These are phyloP conservation scores for Thamnidium elegans DNA, from an alignment of 192 early-diverging fungal genomes.

Conservation along the genomic window DNA sequence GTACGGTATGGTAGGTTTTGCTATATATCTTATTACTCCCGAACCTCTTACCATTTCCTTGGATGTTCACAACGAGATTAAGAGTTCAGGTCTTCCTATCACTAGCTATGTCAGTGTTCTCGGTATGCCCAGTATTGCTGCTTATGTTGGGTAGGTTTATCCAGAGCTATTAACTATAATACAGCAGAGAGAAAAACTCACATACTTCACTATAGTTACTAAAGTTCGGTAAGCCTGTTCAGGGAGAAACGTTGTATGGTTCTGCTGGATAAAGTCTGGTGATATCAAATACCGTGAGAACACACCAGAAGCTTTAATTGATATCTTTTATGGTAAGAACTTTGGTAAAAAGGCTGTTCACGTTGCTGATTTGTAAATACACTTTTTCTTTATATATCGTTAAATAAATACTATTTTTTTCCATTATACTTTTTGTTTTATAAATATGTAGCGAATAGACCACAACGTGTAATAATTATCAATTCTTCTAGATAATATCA, in stretches of 20 bases:
- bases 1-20: slow-evolving; percentile 55
- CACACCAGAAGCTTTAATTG: slow-evolving; percentile 59
- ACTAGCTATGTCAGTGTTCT: slow-evolving; percentile 61
- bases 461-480: too few species aligned
- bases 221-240: slow-evolving; percentile 65
- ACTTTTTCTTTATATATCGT: too few species aligned
- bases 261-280: slow-evolving; percentile 64
- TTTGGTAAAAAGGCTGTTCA: slow-evolving; percentile 68
- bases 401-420: too few species aligned
- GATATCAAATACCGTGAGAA: slow-evolving; percentile 64
- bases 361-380: slow-evolving; percentile 35
- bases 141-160: slow-evolving; percentile 49
- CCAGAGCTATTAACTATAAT: background rate
- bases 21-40: slow-evolving; percentile 49
- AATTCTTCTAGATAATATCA: too few species aligned
- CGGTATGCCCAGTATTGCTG: slow-evolving; percentile 82
- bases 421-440: too few species aligned
- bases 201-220: too few species aligned
- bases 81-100: slow-evolving; percentile 45
- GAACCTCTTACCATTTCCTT: slow-evolving; percentile 20
- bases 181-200: too few species aligned
- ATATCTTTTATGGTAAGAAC: slow-evolving; percentile 62
- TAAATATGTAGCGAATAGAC: too few species aligned
- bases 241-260: slow-evolving; percentile 81
- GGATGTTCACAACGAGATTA: slow-evolving; percentile 38